Percentiles rank a stretch among this genome's conserved stretches.
phyloP scores from a whole-genome alignment of 2,329 filamentous ascomycete species.

The Aureobasidium sp. region DNA sequence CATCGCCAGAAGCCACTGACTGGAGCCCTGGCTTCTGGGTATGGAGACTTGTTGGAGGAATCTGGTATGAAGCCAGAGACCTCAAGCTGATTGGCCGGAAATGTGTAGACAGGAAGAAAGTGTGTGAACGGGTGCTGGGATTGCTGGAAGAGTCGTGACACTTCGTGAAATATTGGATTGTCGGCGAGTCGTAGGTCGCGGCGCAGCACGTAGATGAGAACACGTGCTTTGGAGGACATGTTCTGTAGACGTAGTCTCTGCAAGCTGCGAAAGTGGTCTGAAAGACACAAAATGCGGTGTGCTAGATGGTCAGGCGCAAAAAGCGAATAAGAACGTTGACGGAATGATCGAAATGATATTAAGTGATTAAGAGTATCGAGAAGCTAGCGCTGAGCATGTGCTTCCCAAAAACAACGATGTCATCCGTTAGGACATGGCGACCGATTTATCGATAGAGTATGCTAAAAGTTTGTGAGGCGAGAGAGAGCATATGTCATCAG shows the following conservation, averaged over 20 bases:
- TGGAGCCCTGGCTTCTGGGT: conserved; percentile 59
- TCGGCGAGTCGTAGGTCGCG: conserved; percentile 67
- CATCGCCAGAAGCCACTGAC: conserved; percentile 65
- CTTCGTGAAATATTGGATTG: conserved; percentile 63
- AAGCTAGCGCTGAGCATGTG: neutral
- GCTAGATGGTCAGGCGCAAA: neutral
- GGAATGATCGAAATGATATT: neutral
- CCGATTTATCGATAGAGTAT: neutral
- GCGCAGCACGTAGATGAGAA: conserved; percentile 65
- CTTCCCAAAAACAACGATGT: conserved; percentile 1
- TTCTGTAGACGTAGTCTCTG: neutral
- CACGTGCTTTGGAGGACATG: conserved; percentile 19
- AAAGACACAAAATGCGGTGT: neutral
- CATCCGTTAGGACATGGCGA: conserved; percentile 5
- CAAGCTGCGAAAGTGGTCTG: neutral
- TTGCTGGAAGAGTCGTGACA: conserved; percentile 43
- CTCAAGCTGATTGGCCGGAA: conserved; percentile 65
- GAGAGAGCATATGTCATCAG: conserved; percentile 9
- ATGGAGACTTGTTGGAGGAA: conserved; percentile 49
- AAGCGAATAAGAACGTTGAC: neutral
- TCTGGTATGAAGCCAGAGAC: conserved; percentile 62
- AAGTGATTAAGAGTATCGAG: neutral
- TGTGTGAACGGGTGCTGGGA: conserved; percentile 49
- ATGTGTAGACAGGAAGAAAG: conserved; percentile 63
- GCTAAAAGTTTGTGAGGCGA: neutral